Evolutionary conservation across 768 basidiomycete species (phyloP).

Genomic region (Pisolithus sp.): DNA sequence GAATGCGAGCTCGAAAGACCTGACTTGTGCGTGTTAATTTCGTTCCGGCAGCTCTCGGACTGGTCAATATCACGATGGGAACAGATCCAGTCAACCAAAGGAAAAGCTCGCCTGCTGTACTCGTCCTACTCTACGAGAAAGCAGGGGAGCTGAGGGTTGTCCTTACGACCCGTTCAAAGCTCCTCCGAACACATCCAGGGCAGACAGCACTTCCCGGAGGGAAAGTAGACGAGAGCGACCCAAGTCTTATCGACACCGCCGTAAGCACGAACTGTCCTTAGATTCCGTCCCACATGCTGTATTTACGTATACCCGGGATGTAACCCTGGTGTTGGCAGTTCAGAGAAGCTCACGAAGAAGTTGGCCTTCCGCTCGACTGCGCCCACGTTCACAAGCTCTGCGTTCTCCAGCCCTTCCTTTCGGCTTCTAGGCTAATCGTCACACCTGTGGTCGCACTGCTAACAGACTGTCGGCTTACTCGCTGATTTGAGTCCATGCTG

Average conservation of each 20-base stretch:
- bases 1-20: slow-evolving; percentile 27
- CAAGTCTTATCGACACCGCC: slow-evolving; percentile 60
- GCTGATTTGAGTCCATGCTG: slow-evolving; percentile 45
- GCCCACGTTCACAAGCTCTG: slow-evolving; percentile 56
- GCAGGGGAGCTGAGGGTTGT: slow-evolving; percentile 64
- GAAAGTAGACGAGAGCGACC: slow-evolving; percentile 63
- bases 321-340: slow-evolving; percentile 36
- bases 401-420: slow-evolving; percentile 59
- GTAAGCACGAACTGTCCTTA: slow-evolving; percentile 38
- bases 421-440: slow-evolving; percentile 63
- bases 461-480: slow-evolving; percentile 45
- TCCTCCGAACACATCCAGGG: slow-evolving; percentile 67
- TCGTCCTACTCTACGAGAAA: slow-evolving; percentile 75
- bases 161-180: slow-evolving; percentile 80
- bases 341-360: slow-evolving; percentile 84
- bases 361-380: slow-evolving; percentile 54
- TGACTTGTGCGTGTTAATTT: slow-evolving; percentile 45
- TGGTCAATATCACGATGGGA: background rate
- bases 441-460: slow-evolving; percentile 75
- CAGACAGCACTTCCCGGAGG: slow-evolving; percentile 84
- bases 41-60: background rate
- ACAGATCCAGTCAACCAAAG: slow-evolving; percentile 29
- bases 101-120: slow-evolving; percentile 65
- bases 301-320: background rate
- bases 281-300: background rate